Evolutionary conservation across 176 grass and related monocot genomes (phyloP), one percentile per base, ranked within the genome.

Genomic region (Rhynchospora tenuis): DNA sequence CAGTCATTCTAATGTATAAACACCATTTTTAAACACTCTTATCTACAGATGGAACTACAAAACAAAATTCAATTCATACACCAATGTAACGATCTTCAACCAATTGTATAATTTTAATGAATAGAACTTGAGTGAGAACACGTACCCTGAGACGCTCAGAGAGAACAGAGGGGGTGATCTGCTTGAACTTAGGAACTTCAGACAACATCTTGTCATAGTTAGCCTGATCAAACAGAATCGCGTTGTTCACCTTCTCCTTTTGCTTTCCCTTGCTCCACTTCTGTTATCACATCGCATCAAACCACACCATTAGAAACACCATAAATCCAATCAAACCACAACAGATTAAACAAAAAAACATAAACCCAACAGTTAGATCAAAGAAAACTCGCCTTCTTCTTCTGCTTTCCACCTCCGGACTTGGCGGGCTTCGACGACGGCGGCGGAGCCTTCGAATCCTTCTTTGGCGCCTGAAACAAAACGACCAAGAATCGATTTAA

Each of bases 251-350:
- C 74, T 86, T 86, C 84, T 86, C 84, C 84, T 86, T 86, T 56
- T 86, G 84, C 84, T 86, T 86, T 86, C 84, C 84, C 84, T 86
- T 86, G 74, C 84, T 86, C 84, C 84, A 86, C 78, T 86, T 86
- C 84, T 86, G 84, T 43, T 38, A 66, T 65, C 43, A 7, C 61
- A 57, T 42, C 13, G 13, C 19, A 56, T 11, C 22, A 67, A 52
- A 82, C 7, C 11, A 13, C 57, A 81, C 8, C 29, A 63, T 61
- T 64, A 78, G 54, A 66, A 66, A 51, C 24, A 54, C 62, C 77
- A 62, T 42, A 48, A 85, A 64, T 17, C 20, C 31, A 23, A 70
- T 43, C 50, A 74, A 74, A 54, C 17, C 17, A 84, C 7, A 27
- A 48, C 3, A 52, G 12, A 22, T 79, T 56, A 4, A 60, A 6